Evolutionary conservation across 176 grass and related monocot genomes (phyloP).

Genomic region (Olyra latifolia): DNA sequence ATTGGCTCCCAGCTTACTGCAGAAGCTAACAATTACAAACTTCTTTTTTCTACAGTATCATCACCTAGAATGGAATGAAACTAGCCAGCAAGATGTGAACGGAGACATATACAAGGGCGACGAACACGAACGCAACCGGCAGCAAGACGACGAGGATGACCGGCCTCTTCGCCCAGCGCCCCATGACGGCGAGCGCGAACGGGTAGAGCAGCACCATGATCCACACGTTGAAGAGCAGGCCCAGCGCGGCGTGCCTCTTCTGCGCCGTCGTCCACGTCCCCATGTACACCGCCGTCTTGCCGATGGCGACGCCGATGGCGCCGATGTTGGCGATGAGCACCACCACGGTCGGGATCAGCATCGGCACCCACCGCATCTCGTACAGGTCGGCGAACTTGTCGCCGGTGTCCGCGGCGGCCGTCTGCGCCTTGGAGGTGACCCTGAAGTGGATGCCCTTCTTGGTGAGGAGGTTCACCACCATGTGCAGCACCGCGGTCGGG

Average conservation of each 20-base stretch:
- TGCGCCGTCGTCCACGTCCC: background rate
- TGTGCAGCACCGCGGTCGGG: background rate
- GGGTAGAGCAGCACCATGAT: background rate
- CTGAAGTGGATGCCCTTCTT: constrained; percentile 33
- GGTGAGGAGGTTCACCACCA: background rate
- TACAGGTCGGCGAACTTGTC: constrained; percentile 2
- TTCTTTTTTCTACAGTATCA: no score
- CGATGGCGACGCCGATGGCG: background rate
- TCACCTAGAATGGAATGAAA: no score
- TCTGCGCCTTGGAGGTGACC: constrained; percentile 35
- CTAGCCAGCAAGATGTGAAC: no score
- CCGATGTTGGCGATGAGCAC: background rate
- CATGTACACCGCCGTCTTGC: background rate
- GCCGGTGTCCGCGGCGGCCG: background rate
- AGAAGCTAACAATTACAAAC: no score
- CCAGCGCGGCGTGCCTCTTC: background rate
- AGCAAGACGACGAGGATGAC: background rate
- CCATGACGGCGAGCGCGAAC: background rate
- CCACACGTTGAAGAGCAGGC: background rate
- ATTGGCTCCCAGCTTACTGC: no score
- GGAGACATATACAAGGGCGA: no score
- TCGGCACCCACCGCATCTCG: background rate
- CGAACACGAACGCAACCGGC: background rate
- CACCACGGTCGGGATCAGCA: background rate
- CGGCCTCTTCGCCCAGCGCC: background rate